Base-by-base conservation (phyloP, 1,284 basidiomycete species). In the Fistulinella cinereoalba region DNA sequence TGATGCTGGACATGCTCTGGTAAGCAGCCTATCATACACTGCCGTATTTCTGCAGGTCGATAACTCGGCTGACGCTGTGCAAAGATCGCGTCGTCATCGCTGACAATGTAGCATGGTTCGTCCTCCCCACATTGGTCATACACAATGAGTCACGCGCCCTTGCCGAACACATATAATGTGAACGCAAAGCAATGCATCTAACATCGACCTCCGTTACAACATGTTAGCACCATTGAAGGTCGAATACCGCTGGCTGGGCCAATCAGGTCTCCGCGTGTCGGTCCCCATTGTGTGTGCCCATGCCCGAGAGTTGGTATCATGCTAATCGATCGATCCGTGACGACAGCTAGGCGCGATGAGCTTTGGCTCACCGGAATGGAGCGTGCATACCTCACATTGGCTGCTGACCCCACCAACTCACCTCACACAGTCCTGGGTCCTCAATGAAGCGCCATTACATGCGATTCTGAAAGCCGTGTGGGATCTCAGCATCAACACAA, bases 251-350 rank as follows among this genome's bases (percentile, higher is more conserved):
- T 70, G 71, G 33, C 65, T 80, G 0, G 77, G 78, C 32, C 71
- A 70, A 44, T 71, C 70, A 0, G 76, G 75, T 6, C 66, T 80
- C 23, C 67, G 70, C 36, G 75, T 81, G 23, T 80, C 78, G 1
- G 70, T 73, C 13, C 73, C 75, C 6, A 73, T 77, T 27, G 63
- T 71, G 27, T 52, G 64, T 53, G 21, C 12, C 15, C 37, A 23
- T 9, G 16, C 15, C 10, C 6, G 8, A 13, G 18, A 15, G 16
- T 32, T 11, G 32, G 8, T 32, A 32, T 32, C 43, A 28, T 53
- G 22, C 3, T 6, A 43, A 42, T 10, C n/a, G 29, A 18, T 11
- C 28, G 8, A 23, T 25, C 23, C n/a, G 11, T 18, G 37, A 16
- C 32, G 6, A 15, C 15, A 72, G 71, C 56, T 77, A 2, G 76